phyloP scores from a whole-genome alignment of 768 basidiomycete genomes.

The Tricholoma hemisulphureum region DNA sequence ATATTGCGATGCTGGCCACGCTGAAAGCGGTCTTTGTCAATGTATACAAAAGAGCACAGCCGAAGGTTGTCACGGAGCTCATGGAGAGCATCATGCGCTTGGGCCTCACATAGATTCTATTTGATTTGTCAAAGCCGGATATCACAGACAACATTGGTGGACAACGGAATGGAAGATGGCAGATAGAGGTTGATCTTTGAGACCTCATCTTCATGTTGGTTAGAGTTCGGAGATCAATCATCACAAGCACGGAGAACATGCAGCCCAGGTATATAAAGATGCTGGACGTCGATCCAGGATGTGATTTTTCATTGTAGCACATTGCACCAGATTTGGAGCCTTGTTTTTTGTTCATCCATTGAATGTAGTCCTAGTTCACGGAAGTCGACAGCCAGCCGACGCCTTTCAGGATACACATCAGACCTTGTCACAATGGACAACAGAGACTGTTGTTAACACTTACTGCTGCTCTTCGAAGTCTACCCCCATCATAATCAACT shows the following conservation, averaged over 20 bases:
- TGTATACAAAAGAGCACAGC: neutral
- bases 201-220: neutral
- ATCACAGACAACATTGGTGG: neutral
- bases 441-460: neutral
- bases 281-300: slow-evolving; percentile 3
- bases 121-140: neutral
- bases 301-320: neutral
- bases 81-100: neutral
- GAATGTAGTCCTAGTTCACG: neutral
- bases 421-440: neutral
- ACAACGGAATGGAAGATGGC: neutral
- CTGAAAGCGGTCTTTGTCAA: neutral
- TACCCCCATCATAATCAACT: slow-evolving; percentile 8
- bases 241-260: neutral
- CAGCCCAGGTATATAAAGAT: slow-evolving; percentile 1
- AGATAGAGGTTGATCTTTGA: neutral
- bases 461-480: slow-evolving; percentile 11
- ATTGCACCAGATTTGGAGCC: neutral
- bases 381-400: neutral
- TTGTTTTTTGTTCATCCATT: neutral
- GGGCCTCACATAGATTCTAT: neutral
- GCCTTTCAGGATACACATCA: neutral
- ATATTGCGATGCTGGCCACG: neutral
- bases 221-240: neutral
- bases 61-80: neutral